Evolutionary conservation across 2,329 filamentous ascomycete species (phyloP).

Genomic region (Dothideomycetes sp.): DNA sequence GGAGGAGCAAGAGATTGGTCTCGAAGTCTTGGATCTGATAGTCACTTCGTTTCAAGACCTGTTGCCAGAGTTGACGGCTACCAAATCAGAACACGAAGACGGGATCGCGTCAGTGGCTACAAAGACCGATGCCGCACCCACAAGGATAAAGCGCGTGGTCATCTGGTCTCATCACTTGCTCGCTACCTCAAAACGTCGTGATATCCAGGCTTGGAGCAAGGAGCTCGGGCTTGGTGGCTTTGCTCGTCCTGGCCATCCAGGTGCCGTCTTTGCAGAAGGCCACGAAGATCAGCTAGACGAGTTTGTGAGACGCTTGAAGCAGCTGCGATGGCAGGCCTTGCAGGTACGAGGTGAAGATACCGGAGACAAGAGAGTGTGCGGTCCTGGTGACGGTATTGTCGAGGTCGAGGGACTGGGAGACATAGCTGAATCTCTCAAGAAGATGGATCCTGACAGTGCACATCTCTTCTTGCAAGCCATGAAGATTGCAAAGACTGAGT

Average conservation of each 20-base stretch:
- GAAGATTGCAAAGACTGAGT: conserved; percentile 15
- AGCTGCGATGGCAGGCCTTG: conserved; percentile 16
- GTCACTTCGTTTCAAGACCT: conserved; percentile 5
- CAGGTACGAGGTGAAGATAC: conserved; percentile 15
- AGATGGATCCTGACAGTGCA: conserved; percentile 7
- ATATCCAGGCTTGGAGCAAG: conserved; percentile 14
- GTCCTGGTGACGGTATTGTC: conserved; percentile 9
- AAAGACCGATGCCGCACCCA: background rate
- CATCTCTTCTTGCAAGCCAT: conserved; percentile 16
- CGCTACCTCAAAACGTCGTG: conserved; percentile 16
- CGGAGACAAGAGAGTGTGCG: conserved; percentile 2
- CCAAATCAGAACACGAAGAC: background rate
- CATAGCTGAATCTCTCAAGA: conserved; percentile 11
- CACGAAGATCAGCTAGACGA: conserved; percentile 13
- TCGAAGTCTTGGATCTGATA: conserved; percentile 15
- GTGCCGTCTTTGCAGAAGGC: conserved; percentile 15
- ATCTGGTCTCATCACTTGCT: conserved; percentile 17
- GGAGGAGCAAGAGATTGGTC: conserved; percentile 2
- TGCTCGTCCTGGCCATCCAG: conserved; percentile 15
- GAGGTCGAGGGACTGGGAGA: conserved; percentile 16
- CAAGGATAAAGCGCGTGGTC: conserved; percentile 14
- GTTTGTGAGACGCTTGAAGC: conserved; percentile 15
- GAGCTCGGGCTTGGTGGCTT: conserved; percentile 14
- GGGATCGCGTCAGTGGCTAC: too few species aligned
- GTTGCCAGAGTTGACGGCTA: background rate